phyloP scores from a whole-genome alignment of 2,329 filamentous ascomycete genomes.

The Chaetomium sp. region DNA sequence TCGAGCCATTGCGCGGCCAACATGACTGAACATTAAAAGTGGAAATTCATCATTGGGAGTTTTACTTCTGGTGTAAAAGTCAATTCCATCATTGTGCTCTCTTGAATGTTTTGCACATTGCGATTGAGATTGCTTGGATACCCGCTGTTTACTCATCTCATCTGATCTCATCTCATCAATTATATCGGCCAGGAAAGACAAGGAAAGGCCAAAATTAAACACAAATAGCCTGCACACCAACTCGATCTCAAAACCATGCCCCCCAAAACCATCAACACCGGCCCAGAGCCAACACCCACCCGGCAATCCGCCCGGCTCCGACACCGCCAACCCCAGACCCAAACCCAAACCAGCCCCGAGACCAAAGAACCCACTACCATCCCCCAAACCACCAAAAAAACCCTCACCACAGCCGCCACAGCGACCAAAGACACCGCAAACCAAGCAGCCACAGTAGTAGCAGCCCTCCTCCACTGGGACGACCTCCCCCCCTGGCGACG shows the following conservation, averaged over 20 bases:
- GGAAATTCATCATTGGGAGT: no score
- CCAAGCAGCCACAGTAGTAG: slow-evolving; percentile 30
- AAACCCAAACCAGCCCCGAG: background rate
- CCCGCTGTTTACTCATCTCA: no score
- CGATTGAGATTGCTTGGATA: no score
- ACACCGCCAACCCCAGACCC: background rate
- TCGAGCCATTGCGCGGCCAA: no score
- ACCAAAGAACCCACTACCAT: background rate
- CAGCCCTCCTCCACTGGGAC: slow-evolving; percentile 46
- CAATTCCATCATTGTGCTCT: no score
- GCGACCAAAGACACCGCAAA: slow-evolving; percentile 20
- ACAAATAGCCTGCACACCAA: no score
- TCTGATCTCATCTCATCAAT: no score
- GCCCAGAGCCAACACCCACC: background rate
- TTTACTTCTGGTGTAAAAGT: no score
- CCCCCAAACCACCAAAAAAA: background rate
- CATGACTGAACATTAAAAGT: no score
- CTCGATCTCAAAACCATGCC: background rate
- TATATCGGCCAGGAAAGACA: no score
- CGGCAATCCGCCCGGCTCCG: background rate
- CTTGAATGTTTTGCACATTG: no score
- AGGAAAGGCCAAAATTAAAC: no score
- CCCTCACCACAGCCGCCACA: background rate
- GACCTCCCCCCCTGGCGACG: slow-evolving; percentile 53
- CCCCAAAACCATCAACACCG: background rate